A percentile compares a stretch with the other conserved stretches of the same genome.
Conservation (phyloP, 768 basidiomycete genomes). For the Cubamyces lactineus region DNA sequence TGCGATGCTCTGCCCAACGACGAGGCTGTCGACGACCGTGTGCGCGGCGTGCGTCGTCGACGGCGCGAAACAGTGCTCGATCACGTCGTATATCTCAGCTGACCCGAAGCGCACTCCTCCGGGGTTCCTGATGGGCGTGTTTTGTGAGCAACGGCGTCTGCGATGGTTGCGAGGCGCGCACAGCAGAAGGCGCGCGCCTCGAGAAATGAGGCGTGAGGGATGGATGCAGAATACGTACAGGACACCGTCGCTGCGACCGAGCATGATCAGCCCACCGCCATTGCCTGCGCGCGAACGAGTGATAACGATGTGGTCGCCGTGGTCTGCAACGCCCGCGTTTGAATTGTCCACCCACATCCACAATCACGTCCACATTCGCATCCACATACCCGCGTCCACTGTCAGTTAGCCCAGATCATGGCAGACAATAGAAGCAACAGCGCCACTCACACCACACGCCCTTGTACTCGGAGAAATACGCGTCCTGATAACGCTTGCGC, state of each 20-base stretch:
- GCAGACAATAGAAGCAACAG: slow-evolving; percentile 1
- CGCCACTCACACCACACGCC: slow-evolving; percentile 72
- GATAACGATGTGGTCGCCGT: slow-evolving; percentile 75
- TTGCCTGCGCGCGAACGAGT: slow-evolving; percentile 66
- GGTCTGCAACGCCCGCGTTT: slow-evolving; percentile 45
- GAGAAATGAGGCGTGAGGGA: background rate
- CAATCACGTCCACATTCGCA: background rate
- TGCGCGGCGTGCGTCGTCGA: slow-evolving; percentile 44
- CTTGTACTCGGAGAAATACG: slow-evolving; percentile 71
- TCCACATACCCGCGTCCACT: background rate
- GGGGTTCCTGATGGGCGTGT: slow-evolving; percentile 57
- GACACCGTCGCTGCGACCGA: slow-evolving; percentile 82
- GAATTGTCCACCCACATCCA: no score
- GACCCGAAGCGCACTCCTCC: slow-evolving; percentile 85
- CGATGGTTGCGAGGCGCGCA: slow-evolving; percentile 2
- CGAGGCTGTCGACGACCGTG: slow-evolving; percentile 61
- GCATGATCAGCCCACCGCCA: slow-evolving; percentile 80
- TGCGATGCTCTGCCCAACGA: slow-evolving; percentile 70
- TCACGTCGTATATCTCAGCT: slow-evolving; percentile 79
- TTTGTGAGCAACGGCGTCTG: slow-evolving; percentile 11
- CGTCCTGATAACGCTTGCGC: slow-evolving; percentile 58
- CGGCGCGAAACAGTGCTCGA: slow-evolving; percentile 64
- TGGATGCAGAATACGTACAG: slow-evolving; percentile 48
- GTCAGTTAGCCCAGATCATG: slow-evolving; percentile 6
- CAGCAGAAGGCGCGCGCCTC: slow-evolving; percentile 3